A percentile compares a stretch with the other conserved stretches of the same genome.
Evolutionary conservation across 352 stramenopile species (phyloP).

Genomic region (Pythium pyrilobum): DNA sequence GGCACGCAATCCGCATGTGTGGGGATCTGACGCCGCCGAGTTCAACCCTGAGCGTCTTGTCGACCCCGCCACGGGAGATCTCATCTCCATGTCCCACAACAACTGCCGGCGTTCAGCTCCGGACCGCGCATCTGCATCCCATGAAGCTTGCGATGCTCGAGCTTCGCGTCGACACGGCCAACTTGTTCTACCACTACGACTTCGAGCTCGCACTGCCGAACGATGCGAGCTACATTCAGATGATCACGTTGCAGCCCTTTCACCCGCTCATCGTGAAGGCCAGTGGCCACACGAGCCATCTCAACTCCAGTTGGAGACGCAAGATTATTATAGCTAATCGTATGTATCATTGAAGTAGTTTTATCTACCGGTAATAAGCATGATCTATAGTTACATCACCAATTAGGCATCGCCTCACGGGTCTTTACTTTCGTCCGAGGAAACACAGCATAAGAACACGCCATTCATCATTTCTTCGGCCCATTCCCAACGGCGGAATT

Average conservation of each 20-base stretch:
- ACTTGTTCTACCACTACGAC: conserved; percentile 7
- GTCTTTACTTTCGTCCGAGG: too few relatives aligned
- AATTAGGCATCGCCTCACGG: too few relatives aligned
- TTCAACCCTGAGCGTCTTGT: conserved; percentile 58
- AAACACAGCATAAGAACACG: too few relatives aligned
- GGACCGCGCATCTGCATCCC: conserved; percentile 40
- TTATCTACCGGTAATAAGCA: too few relatives aligned
- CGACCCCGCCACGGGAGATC: conserved; percentile 5
- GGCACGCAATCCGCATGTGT: conserved; percentile 22
- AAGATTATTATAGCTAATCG: too few relatives aligned
- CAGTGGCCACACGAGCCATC: too few relatives aligned
- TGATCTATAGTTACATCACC: too few relatives aligned
- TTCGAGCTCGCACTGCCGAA: conserved; percentile 6
- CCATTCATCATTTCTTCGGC: too few relatives aligned
- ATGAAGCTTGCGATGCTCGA: conserved; percentile 45
- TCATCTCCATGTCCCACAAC: background rate
- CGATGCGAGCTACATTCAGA: conserved; percentile 3
- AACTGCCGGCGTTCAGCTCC: conserved; percentile 33
- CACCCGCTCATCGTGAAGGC: conserved; percentile 5
- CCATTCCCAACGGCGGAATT: too few relatives aligned
- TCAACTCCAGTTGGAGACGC: too few relatives aligned
- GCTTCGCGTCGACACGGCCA: conserved; percentile 8
- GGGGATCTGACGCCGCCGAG: conserved; percentile 42
- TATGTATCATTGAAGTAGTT: too few relatives aligned
- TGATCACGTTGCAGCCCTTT: conserved; percentile 3